A percentile compares a stretch with the other conserved stretches of the same genome.
phyloP scores from a whole-genome alignment of 805 yeast genomes.

The Helenozyma rhizophorensis region DNA sequence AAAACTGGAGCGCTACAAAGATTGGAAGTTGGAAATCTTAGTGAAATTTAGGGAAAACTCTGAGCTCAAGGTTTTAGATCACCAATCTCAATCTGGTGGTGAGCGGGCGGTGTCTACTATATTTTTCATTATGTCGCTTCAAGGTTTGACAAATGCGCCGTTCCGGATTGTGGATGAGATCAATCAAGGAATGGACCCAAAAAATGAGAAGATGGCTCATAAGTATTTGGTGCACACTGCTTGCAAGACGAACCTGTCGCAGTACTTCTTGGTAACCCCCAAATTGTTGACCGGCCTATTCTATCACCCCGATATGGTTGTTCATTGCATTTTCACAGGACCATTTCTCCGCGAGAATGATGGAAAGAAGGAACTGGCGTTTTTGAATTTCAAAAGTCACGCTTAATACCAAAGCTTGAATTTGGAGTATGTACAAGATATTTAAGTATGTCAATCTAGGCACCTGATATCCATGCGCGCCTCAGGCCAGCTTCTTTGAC shows the following conservation, averaged over 20 bases:
- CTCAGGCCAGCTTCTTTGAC: no score
- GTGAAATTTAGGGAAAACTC: slow-evolving; percentile 83
- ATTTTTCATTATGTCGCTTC: slow-evolving; percentile 83
- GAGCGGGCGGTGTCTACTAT: slow-evolving; percentile 96
- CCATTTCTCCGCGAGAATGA: slow-evolving; percentile 17
- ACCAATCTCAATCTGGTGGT: slow-evolving; percentile 96
- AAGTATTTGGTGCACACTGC: slow-evolving; percentile 81
- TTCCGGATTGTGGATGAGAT: slow-evolving; percentile 96
- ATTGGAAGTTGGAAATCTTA: slow-evolving; percentile 81
- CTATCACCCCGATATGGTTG: slow-evolving; percentile 74
- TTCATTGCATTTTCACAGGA: slow-evolving; percentile 68
- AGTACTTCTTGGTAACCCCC: slow-evolving; percentile 91
- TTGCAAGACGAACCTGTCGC: slow-evolving; percentile 56
- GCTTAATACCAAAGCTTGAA: slow-evolving; percentile 1
- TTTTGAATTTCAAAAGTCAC: slow-evolving; percentile 30
- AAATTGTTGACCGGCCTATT: slow-evolving; percentile 74
- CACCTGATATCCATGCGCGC: not conserved
- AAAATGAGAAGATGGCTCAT: slow-evolving; percentile 84
- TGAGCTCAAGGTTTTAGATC: slow-evolving; percentile 64
- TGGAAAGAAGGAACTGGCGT: slow-evolving; percentile 14
- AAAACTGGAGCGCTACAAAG: slow-evolving; percentile 48
- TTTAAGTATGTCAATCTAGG: not conserved
- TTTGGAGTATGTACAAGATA: not conserved
- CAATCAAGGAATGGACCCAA: slow-evolving; percentile 97
- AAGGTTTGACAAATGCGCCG: slow-evolving; percentile 83